These are phyloP conservation scores for Coprinellus micaceus DNA, from an alignment of 768 basidiomycete species.

Conservation along the genomic window DNA sequence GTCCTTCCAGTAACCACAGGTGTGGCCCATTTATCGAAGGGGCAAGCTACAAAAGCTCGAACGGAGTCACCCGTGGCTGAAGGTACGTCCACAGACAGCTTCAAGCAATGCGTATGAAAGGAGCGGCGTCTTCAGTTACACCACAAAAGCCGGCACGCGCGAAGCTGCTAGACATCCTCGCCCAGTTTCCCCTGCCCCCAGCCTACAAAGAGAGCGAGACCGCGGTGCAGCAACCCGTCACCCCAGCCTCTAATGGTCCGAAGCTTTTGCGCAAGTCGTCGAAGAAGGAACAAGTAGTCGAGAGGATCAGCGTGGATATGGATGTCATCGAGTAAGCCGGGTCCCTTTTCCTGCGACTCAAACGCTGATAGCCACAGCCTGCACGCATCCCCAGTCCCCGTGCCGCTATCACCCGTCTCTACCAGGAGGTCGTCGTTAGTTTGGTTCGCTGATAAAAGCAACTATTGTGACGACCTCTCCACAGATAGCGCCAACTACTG, in stretches of 20 bases:
- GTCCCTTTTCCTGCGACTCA: too few species aligned
- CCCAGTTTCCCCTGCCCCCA: constrained; percentile 8
- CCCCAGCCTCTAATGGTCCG: neutral
- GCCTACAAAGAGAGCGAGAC: neutral
- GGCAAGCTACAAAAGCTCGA: too few species aligned
- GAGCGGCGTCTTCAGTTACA: too few species aligned
- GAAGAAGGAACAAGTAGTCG: too few species aligned
- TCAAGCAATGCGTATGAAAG: too few species aligned
- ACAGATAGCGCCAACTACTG: neutral
- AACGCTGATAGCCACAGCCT: too few species aligned
- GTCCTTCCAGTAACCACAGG: too few species aligned
- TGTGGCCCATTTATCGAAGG: too few species aligned
- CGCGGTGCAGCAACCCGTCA: neutral
- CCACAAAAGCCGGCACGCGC: neutral
- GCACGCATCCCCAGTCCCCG: neutral
- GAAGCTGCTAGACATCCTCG: constrained; percentile 5
- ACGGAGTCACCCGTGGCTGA: too few species aligned
- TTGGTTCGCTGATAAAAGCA: neutral
- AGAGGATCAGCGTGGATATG: too few species aligned
- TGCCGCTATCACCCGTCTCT: neutral
- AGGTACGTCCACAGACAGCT: neutral
- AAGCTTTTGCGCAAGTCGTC: too few species aligned
- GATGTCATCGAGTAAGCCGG: too few species aligned
- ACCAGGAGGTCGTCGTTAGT: neutral
- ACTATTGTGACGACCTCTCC: neutral